A percentile compares a stretch with the other conserved stretches of the same genome.
phyloP scores from a whole-genome alignment of 2,329 filamentous ascomycete species.

The Fusarium sacchari region DNA sequence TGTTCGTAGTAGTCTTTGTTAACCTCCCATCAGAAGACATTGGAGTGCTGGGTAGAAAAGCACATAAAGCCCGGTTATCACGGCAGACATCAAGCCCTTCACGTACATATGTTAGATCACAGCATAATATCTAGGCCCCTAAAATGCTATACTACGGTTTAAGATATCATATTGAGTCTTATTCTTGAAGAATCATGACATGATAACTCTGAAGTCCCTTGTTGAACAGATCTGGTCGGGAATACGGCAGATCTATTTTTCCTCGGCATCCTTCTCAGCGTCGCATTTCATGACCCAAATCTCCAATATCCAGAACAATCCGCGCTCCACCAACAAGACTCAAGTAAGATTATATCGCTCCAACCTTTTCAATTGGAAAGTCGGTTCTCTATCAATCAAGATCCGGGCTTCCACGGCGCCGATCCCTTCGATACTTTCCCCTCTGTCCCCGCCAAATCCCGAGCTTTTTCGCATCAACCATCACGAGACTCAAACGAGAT shows the following conservation, averaged over 20 bases:
- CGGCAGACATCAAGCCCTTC: neutral
- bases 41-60: neutral
- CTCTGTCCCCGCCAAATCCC: neutral
- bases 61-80: neutral
- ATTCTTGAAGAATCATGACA: neutral
- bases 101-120: neutral
- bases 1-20: neutral
- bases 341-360: neutral
- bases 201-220: neutral
- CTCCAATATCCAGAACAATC: conserved; percentile 15
- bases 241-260: conserved; percentile 43
- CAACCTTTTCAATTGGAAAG: neutral
- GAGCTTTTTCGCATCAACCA: neutral
- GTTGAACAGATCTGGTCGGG: conserved; percentile 14
- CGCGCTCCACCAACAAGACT: neutral
- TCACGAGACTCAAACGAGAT: neutral
- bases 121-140: neutral
- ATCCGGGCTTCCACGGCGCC: neutral
- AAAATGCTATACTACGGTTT: neutral
- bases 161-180: neutral
- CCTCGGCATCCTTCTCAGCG: conserved; percentile 16
- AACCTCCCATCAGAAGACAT: neutral
- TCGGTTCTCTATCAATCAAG: neutral
- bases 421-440: neutral
- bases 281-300: conserved; percentile 16